phyloP scores from a whole-genome alignment of 805 yeast genomes.

The Candida mattraensis region DNA sequence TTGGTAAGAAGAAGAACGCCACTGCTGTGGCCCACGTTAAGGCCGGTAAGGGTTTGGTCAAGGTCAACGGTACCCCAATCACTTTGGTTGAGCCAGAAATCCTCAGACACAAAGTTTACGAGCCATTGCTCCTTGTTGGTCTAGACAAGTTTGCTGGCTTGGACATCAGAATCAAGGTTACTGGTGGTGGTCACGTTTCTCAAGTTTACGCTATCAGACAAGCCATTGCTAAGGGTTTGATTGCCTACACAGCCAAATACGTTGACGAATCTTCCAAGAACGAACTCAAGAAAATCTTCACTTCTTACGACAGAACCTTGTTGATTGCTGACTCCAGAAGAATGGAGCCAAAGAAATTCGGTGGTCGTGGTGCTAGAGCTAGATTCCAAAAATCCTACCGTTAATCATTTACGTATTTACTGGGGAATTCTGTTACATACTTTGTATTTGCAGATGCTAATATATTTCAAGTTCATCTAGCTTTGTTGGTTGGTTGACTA shows the following conservation, averaged over 20 bases:
- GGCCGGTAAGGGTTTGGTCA: constrained; percentile 99
- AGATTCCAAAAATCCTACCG: constrained; percentile 99
- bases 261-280: constrained; percentile 99
- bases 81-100: constrained; percentile 98
- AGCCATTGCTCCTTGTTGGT: constrained; percentile 97
- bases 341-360: constrained; percentile 99
- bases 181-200: constrained; percentile 99
- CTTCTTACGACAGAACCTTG: constrained; percentile 98
- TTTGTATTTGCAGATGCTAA: too few relatives aligned
- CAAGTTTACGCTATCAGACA: constrained; percentile 99
- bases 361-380: constrained; percentile 99
- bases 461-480: too few relatives aligned
- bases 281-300: constrained; percentile 97
- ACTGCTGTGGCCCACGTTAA: constrained; percentile 99
- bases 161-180: constrained; percentile 98
- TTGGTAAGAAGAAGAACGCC: constrained; percentile 99
- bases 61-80: constrained; percentile 99
- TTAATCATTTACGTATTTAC: too few relatives aligned
- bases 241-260: constrained; percentile 99
- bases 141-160: constrained; percentile 97
- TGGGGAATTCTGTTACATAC: too few relatives aligned
- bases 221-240: constrained; percentile 99
- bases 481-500: too few relatives aligned
- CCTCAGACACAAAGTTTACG: constrained; percentile 99
- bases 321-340: constrained; percentile 99